phyloP scores from a whole-genome alignment of 768 basidiomycete species.

The Rubroboletus pulcherrimus region DNA sequence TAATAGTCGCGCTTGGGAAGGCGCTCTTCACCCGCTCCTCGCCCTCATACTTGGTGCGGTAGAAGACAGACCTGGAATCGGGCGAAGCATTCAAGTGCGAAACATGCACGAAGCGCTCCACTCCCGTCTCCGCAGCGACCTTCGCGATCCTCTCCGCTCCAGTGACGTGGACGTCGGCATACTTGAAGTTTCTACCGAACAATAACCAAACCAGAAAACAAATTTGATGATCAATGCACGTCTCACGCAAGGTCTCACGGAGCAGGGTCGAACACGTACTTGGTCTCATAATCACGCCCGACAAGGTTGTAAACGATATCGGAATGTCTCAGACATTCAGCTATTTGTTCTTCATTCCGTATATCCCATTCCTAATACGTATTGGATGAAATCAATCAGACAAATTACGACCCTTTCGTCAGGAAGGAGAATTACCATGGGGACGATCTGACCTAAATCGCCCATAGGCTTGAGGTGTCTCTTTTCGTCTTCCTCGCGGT shows the following conservation, averaged over 20 bases:
- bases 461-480: slow-evolving; percentile 90
- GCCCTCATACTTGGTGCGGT: slow-evolving; percentile 85
- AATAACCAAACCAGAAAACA: background rate
- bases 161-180: slow-evolving; percentile 70
- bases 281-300: slow-evolving; percentile 92
- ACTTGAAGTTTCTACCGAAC: slow-evolving; percentile 77
- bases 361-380: slow-evolving; percentile 88
- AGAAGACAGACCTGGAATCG: slow-evolving; percentile 76
- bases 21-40: slow-evolving; percentile 81
- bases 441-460: slow-evolving; percentile 93
- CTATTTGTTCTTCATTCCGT: slow-evolving; percentile 84
- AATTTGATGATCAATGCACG: slow-evolving; percentile 10
- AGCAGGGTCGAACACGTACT: slow-evolving; percentile 49
- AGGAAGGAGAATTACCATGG: slow-evolving; percentile 59
- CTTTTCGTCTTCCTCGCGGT: slow-evolving; percentile 92
- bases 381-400: slow-evolving; percentile 23
- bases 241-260: background rate
- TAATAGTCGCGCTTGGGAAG: slow-evolving; percentile 84
- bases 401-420: slow-evolving; percentile 13
- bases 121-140: slow-evolving; percentile 71
- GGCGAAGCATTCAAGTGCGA: slow-evolving; percentile 91
- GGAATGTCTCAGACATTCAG: slow-evolving; percentile 90
- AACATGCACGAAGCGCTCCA: slow-evolving; percentile 85
- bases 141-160: slow-evolving; percentile 86
- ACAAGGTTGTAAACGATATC: slow-evolving; percentile 96